Percentiles rank a stretch among this genome's conserved stretches.
phyloP scores from a whole-genome alignment of 768 basidiomycete genomes.

The Lactifluus piperatus region DNA sequence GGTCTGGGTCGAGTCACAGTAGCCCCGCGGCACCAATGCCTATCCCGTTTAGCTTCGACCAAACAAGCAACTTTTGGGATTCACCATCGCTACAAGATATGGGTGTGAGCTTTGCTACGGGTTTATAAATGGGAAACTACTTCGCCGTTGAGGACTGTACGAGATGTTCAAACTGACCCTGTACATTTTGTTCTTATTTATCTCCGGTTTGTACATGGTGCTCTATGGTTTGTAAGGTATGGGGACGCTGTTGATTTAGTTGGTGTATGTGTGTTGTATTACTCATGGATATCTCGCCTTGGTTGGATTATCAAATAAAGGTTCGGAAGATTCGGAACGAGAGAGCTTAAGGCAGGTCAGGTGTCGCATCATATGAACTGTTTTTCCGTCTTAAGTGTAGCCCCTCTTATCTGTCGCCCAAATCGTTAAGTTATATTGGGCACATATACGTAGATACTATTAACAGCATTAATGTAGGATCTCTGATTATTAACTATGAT shows the following conservation, averaged over 20 bases:
- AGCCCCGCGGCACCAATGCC: constrained; percentile 17
- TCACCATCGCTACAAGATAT: constrained; percentile 9
- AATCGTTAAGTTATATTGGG: too few species aligned
- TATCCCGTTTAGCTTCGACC: constrained; percentile 20
- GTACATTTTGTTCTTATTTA: neutral
- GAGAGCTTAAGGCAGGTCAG: too few species aligned
- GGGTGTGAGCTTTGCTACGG: neutral
- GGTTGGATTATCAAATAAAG: too few species aligned
- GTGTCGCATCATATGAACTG: too few species aligned
- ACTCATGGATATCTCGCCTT: neutral
- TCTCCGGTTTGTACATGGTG: neutral
- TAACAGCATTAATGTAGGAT: too few species aligned
- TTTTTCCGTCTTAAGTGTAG: too few species aligned
- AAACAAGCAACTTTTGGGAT: constrained; percentile 17
- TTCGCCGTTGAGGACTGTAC: neutral
- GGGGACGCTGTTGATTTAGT: neutral
- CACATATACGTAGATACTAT: too few species aligned
- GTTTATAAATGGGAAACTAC: neutral
- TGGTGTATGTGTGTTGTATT: neutral
- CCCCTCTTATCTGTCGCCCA: too few species aligned
- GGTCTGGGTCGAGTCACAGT: constrained; percentile 14
- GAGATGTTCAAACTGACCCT: neutral
- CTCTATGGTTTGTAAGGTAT: neutral
- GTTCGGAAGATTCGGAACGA: too few species aligned
- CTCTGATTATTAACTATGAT: too few species aligned